These are phyloP conservation scores for Ophiostoma quercus DNA, from an alignment of 2,329 filamentous ascomycete genomes.

Conservation along the genomic window DNA sequence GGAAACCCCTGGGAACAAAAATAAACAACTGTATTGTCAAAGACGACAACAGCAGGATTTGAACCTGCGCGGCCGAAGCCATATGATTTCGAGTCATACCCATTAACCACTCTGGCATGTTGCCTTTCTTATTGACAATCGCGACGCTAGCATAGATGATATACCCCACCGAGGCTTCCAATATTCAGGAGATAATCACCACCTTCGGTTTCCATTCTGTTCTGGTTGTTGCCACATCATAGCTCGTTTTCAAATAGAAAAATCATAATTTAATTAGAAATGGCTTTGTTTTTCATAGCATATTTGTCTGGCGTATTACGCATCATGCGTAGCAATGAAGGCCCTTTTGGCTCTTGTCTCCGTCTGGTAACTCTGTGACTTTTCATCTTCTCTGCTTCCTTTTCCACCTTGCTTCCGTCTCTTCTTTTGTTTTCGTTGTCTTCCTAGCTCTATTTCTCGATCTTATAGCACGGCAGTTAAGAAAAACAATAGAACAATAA, in stretches of 20 bases:
- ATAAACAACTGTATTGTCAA: neutral
- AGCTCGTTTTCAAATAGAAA: neutral
- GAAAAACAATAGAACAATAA: neutral
- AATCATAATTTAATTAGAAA: neutral
- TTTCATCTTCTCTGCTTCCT: neutral
- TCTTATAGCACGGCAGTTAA: too few relatives aligned
- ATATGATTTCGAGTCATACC: slow-evolving; percentile 17
- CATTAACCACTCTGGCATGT: slow-evolving; percentile 17
- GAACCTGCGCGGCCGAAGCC: slow-evolving; percentile 15
- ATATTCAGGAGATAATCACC: too few relatives aligned
- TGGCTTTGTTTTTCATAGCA: too few relatives aligned
- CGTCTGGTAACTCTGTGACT: neutral
- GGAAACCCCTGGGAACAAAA: neutral
- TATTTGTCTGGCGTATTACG: too few relatives aligned
- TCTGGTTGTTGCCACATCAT: neutral
- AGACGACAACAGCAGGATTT: slow-evolving; percentile 15
- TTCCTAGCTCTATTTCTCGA: too few relatives aligned
- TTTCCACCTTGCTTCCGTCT: too few relatives aligned
- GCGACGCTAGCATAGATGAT: neutral
- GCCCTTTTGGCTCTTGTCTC: neutral
- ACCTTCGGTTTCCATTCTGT: neutral
- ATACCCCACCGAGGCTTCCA: neutral
- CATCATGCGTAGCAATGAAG: too few relatives aligned
- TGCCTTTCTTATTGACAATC: neutral
- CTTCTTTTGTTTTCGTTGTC: too few relatives aligned